Evolutionary conservation across 176 grass and related monocot genomes (phyloP).

Genomic region (Raddia distichophylla): DNA sequence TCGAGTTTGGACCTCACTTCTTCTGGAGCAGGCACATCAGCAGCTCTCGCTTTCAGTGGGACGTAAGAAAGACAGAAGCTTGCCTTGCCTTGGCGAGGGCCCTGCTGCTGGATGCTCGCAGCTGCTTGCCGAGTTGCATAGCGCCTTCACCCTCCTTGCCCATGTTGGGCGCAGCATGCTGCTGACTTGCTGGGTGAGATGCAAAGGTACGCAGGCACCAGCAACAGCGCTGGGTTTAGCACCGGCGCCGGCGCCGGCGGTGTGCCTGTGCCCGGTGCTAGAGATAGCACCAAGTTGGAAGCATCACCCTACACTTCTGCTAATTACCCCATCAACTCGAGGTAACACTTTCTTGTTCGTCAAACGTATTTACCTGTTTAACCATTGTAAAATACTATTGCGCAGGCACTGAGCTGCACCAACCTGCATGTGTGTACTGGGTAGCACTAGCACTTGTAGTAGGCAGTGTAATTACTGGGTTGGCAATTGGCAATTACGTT

Average conservation of each 20-base stretch:
- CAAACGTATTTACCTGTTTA: neutral
- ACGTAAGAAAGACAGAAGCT: neutral
- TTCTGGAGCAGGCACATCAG: neutral
- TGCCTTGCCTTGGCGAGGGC: neutral
- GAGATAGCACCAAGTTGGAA: slow-evolving; percentile 61
- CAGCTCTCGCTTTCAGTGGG: neutral
- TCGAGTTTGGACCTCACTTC: neutral
- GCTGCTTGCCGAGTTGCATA: neutral
- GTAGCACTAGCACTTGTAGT: neutral
- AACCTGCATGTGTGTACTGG: neutral
- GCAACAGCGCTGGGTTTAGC: slow-evolving; percentile 60
- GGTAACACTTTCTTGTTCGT: slow-evolving; percentile 40
- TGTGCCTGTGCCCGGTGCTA: slow-evolving; percentile 27
- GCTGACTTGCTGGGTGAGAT: slow-evolving; percentile 64
- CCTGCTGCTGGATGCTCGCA: neutral
- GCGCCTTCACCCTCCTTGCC: slow-evolving; percentile 6
- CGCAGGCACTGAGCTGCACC: neutral
- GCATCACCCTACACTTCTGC: slow-evolving; percentile 57
- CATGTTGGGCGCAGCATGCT: slow-evolving; percentile 52
- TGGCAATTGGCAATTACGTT: neutral
- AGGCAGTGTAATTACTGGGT: neutral
- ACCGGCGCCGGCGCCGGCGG: slow-evolving; percentile 36
- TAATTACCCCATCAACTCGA: slow-evolving; percentile 68
- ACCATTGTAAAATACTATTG: neutral
- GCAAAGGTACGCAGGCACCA: slow-evolving; percentile 76